Conservation (phyloP, 2,329 filamentous ascomycete genomes). For the Immersiporthe knoxdaviesiana region DNA sequence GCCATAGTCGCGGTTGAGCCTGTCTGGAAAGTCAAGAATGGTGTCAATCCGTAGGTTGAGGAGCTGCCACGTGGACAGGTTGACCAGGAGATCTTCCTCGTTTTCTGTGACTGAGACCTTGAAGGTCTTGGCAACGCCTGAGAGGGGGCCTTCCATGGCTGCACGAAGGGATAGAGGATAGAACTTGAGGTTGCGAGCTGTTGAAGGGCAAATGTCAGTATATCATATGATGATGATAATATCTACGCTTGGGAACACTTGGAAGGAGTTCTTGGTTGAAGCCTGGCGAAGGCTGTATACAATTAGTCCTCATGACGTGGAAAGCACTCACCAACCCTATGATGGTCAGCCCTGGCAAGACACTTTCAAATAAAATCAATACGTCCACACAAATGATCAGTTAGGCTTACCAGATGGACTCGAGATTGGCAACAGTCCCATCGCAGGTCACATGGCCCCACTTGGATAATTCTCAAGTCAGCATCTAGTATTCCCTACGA, state of each 20-base stretch:
- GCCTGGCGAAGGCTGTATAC: no score
- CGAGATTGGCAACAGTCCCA: conserved; percentile 51
- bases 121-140: conserved; percentile 39
- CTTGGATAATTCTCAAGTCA: not conserved
- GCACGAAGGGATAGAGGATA: conserved; percentile 37
- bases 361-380: not conserved
- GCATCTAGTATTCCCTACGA: not conserved
- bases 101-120: conserved; percentile 41
- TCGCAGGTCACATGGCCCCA: conserved; percentile 53
- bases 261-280: not conserved
- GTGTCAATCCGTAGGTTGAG: conserved; percentile 46
- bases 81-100: conserved; percentile 13
- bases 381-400: not conserved
- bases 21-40: conserved; percentile 46
- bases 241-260: no score
- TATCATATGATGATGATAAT: no score
- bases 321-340: conserved; percentile 19
- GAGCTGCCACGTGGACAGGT: conserved; percentile 47
- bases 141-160: conserved; percentile 33
- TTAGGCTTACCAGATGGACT: conserved; percentile 50
- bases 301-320: not conserved
- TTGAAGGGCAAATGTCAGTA: not conserved
- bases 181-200: conserved; percentile 49
- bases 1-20: conserved; percentile 42
- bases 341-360: not conserved